Percentiles rank a stretch among this genome's conserved stretches.
Conservation (phyloP, 305 asterid species). For the Solanum hybrid region DNA sequence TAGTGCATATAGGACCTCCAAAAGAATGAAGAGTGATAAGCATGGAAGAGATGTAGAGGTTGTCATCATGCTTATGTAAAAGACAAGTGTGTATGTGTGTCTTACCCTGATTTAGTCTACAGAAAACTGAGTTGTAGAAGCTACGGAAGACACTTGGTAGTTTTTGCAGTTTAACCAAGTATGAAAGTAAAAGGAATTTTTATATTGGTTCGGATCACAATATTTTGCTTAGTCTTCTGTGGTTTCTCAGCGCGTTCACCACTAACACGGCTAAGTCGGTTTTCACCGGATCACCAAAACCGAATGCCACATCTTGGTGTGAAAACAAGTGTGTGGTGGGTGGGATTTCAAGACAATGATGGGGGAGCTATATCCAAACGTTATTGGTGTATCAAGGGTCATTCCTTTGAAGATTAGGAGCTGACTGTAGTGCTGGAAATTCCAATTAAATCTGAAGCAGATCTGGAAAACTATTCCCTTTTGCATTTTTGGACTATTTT, state of each 20-base stretch:
- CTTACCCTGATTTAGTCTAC: not conserved
- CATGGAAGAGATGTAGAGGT: not conserved
- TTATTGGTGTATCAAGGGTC: not conserved
- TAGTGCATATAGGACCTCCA: not conserved
- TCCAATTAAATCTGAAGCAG: not conserved
- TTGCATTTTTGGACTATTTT: not conserved
- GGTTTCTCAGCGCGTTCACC: not conserved
- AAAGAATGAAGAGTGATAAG: not conserved
- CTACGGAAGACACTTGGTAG: not conserved
- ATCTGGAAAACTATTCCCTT: not conserved
- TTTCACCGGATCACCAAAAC: not conserved
- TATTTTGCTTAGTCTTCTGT: not conserved
- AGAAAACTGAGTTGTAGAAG: not conserved
- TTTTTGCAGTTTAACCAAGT: not conserved
- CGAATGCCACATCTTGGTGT: not conserved
- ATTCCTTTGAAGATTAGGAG: not conserved
- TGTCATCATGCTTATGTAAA: not conserved
- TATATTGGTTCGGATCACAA: not conserved
- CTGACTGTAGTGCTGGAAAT: not conserved
- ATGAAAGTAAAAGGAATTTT: not conserved
- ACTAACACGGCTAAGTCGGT: not conserved
- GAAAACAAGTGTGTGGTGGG: not conserved
- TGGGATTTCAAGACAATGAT: not conserved
- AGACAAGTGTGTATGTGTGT: not conserved
- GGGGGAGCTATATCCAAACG: not conserved